Evolutionary conservation across 441 rosid genomes (phyloP).

Genomic region (Corymbia citriodora): DNA sequence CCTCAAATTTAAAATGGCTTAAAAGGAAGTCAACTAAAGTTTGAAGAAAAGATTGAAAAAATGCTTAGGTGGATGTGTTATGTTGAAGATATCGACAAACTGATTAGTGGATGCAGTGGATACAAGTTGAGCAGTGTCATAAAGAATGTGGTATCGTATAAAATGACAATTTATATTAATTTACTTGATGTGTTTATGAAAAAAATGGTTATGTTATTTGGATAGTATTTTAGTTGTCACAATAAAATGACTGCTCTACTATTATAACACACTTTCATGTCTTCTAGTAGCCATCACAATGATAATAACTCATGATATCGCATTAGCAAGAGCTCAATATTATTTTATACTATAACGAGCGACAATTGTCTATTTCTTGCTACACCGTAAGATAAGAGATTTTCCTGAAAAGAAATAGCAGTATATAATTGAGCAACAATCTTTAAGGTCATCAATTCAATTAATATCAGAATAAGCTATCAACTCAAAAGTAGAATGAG

Average conservation of each 20-base stretch:
- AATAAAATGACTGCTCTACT: no score
- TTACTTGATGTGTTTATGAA: background rate
- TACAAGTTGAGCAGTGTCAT: background rate
- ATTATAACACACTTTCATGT: background rate
- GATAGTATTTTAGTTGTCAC: background rate
- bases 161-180: no score
- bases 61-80: background rate
- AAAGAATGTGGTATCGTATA: no score
- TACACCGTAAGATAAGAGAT: no score
- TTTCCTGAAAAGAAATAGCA: no score
- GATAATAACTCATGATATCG: no score
- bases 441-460: no score
- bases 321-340: background rate
- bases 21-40: background rate
- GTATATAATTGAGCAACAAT: no score
- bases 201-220: background rate
- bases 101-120: background rate
- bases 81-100: no score
- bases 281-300: background rate
- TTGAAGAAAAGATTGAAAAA: no score
- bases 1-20: background rate
- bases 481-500: no score
- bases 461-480: no score
- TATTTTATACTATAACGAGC: background rate
- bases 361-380: background rate